Percentiles rank a stretch among this genome's conserved stretches.
phyloP scores from a whole-genome alignment of 2,329 filamentous ascomycete species.

The Neonectria magnoliae region DNA sequence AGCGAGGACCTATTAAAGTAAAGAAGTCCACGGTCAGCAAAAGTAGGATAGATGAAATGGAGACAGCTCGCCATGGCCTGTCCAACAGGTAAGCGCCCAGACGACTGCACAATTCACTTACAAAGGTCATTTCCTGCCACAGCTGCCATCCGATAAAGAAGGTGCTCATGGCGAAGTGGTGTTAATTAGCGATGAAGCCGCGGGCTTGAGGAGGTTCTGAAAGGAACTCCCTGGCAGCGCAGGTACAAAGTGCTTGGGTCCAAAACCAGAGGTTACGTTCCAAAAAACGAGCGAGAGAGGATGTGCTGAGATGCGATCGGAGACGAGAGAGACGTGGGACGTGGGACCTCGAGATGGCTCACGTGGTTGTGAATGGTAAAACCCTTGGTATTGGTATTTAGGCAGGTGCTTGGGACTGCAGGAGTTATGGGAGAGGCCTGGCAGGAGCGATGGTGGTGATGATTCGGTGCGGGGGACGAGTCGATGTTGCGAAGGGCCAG shows the following conservation, averaged over 20 bases:
- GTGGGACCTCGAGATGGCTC: not conserved
- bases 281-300: slow-evolving; percentile 20
- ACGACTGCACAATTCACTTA: slow-evolving; percentile 58
- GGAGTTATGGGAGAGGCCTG: not conserved
- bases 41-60: not conserved
- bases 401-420: not conserved
- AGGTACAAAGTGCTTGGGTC: slow-evolving; percentile 10
- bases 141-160: slow-evolving; percentile 79
- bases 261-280: slow-evolving; percentile 31
- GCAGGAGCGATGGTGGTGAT: slow-evolving; percentile 4
- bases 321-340: not conserved
- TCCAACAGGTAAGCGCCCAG: not conserved
- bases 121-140: slow-evolving; percentile 92
- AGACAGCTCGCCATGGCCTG: slow-evolving; percentile 10
- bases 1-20: slow-evolving; percentile 74
- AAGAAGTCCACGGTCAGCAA: slow-evolving; percentile 1
- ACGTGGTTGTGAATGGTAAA: slow-evolving; percentile 9
- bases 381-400: not conserved
- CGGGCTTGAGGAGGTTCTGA: not conserved
- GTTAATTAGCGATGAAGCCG: slow-evolving; percentile 9
- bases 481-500: not conserved
- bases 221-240: not conserved
- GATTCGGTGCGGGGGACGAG: not conserved
- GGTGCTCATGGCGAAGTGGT: slow-evolving; percentile 42
- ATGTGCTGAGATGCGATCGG: not conserved